Evolutionary conservation across 371 early-diverging fungal genomes (phyloP), one percentile per base, ranked within the genome.

Genomic region (Mucor mucedo): DNA sequence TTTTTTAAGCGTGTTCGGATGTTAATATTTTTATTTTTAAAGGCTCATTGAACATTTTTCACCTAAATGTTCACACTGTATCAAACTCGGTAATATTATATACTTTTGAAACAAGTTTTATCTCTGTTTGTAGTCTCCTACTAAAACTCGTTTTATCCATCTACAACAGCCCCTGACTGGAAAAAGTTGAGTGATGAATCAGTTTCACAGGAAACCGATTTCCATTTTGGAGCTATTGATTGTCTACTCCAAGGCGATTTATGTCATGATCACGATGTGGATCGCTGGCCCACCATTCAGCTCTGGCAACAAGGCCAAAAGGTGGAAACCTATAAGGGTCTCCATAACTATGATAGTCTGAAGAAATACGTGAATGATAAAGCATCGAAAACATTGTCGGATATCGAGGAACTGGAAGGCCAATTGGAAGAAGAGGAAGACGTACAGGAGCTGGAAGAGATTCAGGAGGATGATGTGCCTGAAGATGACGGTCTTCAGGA

Each of bases 201-300:
- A 39, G 70, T 64, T 21, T 52, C 58, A 33, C 60, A 70, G 42
- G 66, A 59, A 47, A 60, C 48, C 54, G 66, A 83, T 41, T 81
- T 94, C 55, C 78, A 84, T 62, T 80, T 95, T 69, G 93, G 84
- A 27, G 87, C 90, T 52, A 88, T 94, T 58, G 88, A 95, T 65
- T 95, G 96, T 65, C 70, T 84, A 1, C 69, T 79, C n/a, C 83
- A 88, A 62, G 85, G 87, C 40, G 82, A 88, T 54, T 68, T 91
- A 29, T 92, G 93, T 64, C 68, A 77, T n/a, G 81, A 79, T 14
- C 84, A 92, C 58, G 49, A 73, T 2, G 76, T 92, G 9, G 62
- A 47, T 0, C 75, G 73, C 0, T 89, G 81, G 60, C 94, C 94
- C 5, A 84, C 87, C 0, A 38, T 94, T 47, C 80, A 87, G 54